Conservation (phyloP, 306 rosid genomes). For the Prunus persica region DNA sequence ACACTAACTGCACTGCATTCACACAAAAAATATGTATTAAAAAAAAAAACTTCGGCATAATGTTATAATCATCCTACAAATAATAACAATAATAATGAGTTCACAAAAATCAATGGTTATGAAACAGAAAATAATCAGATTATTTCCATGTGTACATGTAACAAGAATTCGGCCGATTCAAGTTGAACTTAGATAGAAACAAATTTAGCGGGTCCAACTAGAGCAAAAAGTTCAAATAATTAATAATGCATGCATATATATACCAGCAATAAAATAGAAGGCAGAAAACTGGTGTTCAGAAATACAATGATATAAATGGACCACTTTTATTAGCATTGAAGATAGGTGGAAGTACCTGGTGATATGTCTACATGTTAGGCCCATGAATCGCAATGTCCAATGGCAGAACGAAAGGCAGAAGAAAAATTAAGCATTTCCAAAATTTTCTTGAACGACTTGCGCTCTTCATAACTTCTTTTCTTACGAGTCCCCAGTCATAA, state of each 20-base stretch:
- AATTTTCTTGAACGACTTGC: constrained; percentile 24
- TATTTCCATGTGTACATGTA: neutral
- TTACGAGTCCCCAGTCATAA: constrained; percentile 16
- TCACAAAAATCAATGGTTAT: neutral
- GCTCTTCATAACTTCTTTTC: constrained; percentile 23
- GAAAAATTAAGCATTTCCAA: constrained; percentile 28
- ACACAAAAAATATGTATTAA: neutral
- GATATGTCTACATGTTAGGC: constrained; percentile 23
- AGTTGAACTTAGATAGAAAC: neutral
- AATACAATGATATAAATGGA: neutral
- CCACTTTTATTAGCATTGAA: neutral
- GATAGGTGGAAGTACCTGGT: constrained; percentile 45
- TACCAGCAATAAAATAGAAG: neutral
- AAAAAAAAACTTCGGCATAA: neutral
- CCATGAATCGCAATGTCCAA: constrained; percentile 35
- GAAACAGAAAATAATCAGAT: neutral
- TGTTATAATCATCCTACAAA: neutral
- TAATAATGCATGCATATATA: too few relatives aligned
- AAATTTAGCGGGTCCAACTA: neutral
- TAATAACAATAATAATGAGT: too few relatives aligned
- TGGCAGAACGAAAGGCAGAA: constrained; percentile 30
- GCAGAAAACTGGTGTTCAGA: neutral
- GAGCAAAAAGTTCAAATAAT: neutral
- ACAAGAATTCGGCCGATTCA: neutral
- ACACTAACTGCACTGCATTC: constrained; percentile 49